phyloP scores from a whole-genome alignment of 2,329 filamentous ascomycete genomes.

The Acephala macrosclerotiorum region DNA sequence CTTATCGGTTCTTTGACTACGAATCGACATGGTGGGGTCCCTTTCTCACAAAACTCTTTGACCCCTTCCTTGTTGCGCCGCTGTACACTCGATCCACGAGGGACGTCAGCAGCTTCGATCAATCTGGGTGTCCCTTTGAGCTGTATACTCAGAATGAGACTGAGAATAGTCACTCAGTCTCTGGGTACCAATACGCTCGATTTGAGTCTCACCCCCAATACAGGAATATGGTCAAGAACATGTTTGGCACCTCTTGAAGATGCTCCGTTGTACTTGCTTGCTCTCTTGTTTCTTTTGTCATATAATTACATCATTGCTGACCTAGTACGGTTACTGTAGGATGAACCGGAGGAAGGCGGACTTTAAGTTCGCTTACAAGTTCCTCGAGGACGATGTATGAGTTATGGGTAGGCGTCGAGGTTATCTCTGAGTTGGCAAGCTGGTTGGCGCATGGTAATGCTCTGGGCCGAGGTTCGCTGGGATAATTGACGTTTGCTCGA shows the following conservation, averaged over 20 bases:
- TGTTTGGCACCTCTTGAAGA: background rate
- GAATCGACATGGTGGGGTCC: constrained; percentile 91
- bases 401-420: constrained; percentile 66
- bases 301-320: constrained; percentile 18
- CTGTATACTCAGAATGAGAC: background rate
- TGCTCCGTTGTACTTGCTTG: background rate
- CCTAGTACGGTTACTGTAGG: constrained; percentile 58
- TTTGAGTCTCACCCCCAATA: constrained; percentile 8
- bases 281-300: constrained; percentile 6
- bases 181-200: background rate
- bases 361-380: constrained; percentile 98
- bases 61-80: constrained; percentile 12
- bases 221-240: background rate
- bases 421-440: constrained; percentile 75
- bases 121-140: constrained; percentile 10
- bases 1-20: constrained; percentile 99
- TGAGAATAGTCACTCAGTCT: constrained; percentile 7
- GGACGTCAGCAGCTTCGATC: background rate
- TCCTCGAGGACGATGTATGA: constrained; percentile 90
- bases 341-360: constrained; percentile 98
- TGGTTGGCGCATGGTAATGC: constrained; percentile 66
- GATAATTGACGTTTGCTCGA: constrained; percentile 35
- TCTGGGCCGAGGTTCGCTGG: constrained; percentile 69
- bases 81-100: constrained; percentile 7
- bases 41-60: constrained; percentile 14